Conservation (phyloP, 2,329 filamentous ascomycete species). For the Mycosphaerella sp. region DNA sequence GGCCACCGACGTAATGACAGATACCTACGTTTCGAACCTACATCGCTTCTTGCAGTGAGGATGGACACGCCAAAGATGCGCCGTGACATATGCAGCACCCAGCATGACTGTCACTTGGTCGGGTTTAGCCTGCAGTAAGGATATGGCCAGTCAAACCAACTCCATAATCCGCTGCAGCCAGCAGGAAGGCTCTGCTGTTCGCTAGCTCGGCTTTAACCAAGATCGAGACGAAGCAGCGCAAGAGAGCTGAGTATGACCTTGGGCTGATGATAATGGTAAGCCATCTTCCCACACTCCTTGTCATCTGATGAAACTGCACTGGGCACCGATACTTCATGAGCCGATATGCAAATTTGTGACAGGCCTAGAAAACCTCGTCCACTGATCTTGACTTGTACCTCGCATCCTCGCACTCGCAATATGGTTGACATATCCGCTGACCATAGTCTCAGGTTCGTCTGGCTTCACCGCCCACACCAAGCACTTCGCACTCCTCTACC, state of each 20-base stretch:
- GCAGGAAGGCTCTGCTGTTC: not conserved
- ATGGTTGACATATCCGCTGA: not conserved
- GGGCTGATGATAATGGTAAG: conserved; percentile 12
- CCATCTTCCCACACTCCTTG: not conserved
- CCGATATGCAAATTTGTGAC: conserved; percentile 37
- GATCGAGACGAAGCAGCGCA: conserved; percentile 21
- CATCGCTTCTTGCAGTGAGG: conserved; percentile 14
- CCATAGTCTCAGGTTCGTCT: not conserved
- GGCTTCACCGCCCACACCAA: not conserved
- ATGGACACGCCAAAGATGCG: not conserved
- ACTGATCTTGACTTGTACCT: conserved; percentile 30
- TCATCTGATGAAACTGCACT: conserved; percentile 36
- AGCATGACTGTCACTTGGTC: conserved; percentile 14
- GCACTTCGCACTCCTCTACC: not conserved
- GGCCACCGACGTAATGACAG: conserved; percentile 20
- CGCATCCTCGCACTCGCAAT: not conserved
- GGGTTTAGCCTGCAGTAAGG: conserved; percentile 5
- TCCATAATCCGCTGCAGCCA: conserved; percentile 12
- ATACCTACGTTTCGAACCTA: conserved; percentile 11
- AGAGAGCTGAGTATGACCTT: conserved; percentile 16
- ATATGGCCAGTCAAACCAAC: conserved; percentile 16
- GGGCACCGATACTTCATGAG: conserved; percentile 35
- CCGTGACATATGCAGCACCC: conserved; percentile 15
- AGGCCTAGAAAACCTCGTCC: conserved; percentile 43
- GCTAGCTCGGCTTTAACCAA: conserved; percentile 8